Evolutionary conservation across 306 rosid species (phyloP), one percentile per base, ranked within the genome.

Genomic region (Sicyos baderoa): DNA sequence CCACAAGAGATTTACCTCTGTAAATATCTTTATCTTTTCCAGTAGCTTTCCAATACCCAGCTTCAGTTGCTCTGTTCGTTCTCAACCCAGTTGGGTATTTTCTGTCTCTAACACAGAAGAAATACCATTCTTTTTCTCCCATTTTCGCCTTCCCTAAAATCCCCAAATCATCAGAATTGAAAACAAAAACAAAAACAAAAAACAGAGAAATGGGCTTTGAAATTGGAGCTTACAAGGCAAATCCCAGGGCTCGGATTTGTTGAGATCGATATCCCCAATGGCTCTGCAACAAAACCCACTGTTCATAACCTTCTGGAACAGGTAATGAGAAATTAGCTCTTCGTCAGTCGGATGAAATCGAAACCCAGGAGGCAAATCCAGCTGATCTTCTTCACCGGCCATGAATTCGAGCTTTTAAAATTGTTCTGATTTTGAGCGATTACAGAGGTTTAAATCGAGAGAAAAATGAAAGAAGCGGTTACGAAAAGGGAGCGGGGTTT

Each of bases 231-330:
- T 79, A 93, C 99, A 69, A 42, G 97, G 99, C 70, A 93, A 86
- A 27, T 90, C 96, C 99, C 99, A 93, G n/a, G 99, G 99, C 77
- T 93, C 99, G 4, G 86, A 90, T 83, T 78, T 90, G 84, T 93
- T 93, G 70, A 93, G 85, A 82, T 93, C 97, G 8, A 88, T 97
- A n/a, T 93, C 97, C 16, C 97, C 97, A 62, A 93, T 88, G 9
- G 99, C 97, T 55, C 79, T 84, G 1, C 94, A 88, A 16, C 77
- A 76, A 78, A 93, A 93, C 29, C 3, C 67, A 12, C 75, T 58
- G 57, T 86, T 85, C 40, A 76, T 80, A 3, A 90, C 97, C 71
- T 86, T 93, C 70, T 84, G 70, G 79, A 84, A 79, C 3, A 93
- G 78, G 56, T 93, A 93, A 70, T 85, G 94, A 70, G 84, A 84